Conservation (phyloP, 1,284 basidiomycete genomes). For the Fomitopsis palustris region DNA sequence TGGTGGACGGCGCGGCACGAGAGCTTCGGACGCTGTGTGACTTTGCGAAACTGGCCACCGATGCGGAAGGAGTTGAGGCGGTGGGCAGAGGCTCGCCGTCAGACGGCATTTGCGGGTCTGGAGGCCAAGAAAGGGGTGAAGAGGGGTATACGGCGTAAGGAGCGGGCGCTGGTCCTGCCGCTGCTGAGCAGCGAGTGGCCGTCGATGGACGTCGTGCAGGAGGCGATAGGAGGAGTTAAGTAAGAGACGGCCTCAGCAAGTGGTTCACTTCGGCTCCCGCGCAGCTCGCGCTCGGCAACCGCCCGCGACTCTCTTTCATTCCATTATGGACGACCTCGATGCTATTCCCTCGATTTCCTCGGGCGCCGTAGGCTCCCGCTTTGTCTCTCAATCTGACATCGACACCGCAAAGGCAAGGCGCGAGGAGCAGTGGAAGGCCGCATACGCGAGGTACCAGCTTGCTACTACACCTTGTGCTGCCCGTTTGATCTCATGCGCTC, state of each 20-base stretch:
- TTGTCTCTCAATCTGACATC: constrained; percentile 76
- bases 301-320: background rate
- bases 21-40: constrained; percentile 39
- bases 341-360: constrained; percentile 64
- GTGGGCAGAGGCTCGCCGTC: constrained; percentile 9
- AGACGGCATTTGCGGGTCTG: constrained; percentile 12
- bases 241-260: background rate
- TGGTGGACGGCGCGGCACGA: constrained; percentile 35
- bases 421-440: constrained; percentile 90
- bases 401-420: constrained; percentile 73
- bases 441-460: constrained; percentile 76
- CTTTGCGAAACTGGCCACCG: constrained; percentile 39
- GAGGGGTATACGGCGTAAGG: constrained; percentile 1
- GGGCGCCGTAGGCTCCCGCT: constrained; percentile 69
- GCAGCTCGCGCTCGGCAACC: background rate
- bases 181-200: constrained; percentile 1
- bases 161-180: constrained; percentile 6
- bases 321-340: constrained; percentile 35
- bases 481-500: constrained; percentile 4
- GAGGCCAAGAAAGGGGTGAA: background rate
- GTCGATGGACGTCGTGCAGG: background rate
- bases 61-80: constrained; percentile 22
- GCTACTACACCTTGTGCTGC: background rate
- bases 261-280: background rate
- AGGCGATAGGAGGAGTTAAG: background rate